A percentile compares a stretch with the other conserved stretches of the same genome.
phyloP scores from a whole-genome alignment of 768 basidiomycete species.

The Trichaptum fuscoviolaceum region DNA sequence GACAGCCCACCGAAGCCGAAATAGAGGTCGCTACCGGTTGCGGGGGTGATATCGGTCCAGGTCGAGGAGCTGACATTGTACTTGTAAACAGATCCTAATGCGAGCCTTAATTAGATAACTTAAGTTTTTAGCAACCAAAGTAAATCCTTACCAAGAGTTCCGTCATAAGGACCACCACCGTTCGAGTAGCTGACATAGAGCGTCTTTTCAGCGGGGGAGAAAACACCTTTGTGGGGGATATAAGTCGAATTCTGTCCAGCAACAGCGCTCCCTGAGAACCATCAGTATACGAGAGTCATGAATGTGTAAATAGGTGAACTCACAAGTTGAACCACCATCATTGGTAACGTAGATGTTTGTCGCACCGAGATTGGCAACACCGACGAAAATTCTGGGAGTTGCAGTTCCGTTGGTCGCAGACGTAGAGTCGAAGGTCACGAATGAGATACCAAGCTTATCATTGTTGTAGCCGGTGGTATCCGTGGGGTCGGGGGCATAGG shows the following conservation, averaged over 20 bases:
- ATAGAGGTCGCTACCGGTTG: slow-evolving; percentile 49
- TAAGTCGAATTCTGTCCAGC: slow-evolving; percentile 52
- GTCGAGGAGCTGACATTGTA: slow-evolving; percentile 48
- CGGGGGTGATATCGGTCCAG: slow-evolving; percentile 62
- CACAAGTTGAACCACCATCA: slow-evolving; percentile 55
- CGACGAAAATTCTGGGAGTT: slow-evolving; percentile 63
- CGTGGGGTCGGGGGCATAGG: slow-evolving; percentile 46
- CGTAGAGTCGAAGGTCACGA: slow-evolving; percentile 59
- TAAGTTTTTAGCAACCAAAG: background rate
- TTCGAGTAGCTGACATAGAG: slow-evolving; percentile 60
- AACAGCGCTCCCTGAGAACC: slow-evolving; percentile 45
- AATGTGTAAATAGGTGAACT: slow-evolving; percentile 14
- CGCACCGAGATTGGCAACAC: slow-evolving; percentile 52
- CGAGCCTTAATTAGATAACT: background rate
- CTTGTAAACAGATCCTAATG: slow-evolving; percentile 21
- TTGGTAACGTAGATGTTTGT: slow-evolving; percentile 52
- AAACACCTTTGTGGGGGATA: slow-evolving; percentile 62
- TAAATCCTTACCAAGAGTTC: slow-evolving; percentile 33
- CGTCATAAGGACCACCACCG: slow-evolving; percentile 63
- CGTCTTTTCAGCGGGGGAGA: slow-evolving; percentile 50
- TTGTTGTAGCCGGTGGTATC: slow-evolving; percentile 38
- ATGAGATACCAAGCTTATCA: slow-evolving; percentile 43
- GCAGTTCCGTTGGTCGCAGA: slow-evolving; percentile 48
- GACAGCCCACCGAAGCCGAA: slow-evolving; percentile 61
- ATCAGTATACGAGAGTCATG: background rate